Conservation (phyloP, 176 grass and related monocot species). For the Tillandsia leiboldiana region DNA sequence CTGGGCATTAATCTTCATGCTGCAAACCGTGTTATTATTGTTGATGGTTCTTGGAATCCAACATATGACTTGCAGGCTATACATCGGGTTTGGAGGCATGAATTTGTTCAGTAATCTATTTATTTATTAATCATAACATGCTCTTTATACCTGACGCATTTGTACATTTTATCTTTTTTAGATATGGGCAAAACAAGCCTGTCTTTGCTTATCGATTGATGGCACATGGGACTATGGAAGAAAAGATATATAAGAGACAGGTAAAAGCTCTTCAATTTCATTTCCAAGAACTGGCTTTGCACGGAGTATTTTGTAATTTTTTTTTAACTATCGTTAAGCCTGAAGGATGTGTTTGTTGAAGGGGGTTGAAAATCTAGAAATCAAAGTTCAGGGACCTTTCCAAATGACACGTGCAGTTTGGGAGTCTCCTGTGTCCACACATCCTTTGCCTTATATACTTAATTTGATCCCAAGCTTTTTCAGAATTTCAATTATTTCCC, state of each 20-base stretch:
- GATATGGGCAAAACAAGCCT: constrained; percentile 90
- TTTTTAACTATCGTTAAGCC: not conserved
- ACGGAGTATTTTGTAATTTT: not conserved
- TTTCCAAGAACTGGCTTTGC: not conserved
- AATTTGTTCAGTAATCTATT: constrained; percentile 13
- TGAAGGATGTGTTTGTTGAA: too few relatives aligned
- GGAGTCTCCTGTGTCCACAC: too few relatives aligned
- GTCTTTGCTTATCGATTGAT: constrained; percentile 92
- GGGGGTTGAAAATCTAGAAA: not conserved
- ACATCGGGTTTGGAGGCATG: constrained; percentile 96
- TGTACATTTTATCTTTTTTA: constrained; percentile 25
- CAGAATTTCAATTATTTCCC: not conserved
- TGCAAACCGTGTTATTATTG: constrained; percentile 87
- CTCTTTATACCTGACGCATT: constrained; percentile 22
- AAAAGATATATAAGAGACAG: constrained; percentile 99
- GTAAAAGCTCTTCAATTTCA: constrained; percentile 18
- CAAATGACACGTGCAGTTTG: too few relatives aligned
- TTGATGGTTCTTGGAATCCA: constrained; percentile 99
- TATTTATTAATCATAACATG: constrained; percentile 8
- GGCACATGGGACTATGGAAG: constrained; percentile 96
- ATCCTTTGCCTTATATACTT: too few relatives aligned
- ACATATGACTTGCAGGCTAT: constrained; percentile 97
- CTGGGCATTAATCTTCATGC: constrained; percentile 94
- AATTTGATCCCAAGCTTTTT: too few relatives aligned
- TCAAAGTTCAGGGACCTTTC: not conserved